These are phyloP conservation scores for Elaphomyces granulatus DNA, from an alignment of 495 filamentous ascomycete species.

Conservation along the genomic window DNA sequence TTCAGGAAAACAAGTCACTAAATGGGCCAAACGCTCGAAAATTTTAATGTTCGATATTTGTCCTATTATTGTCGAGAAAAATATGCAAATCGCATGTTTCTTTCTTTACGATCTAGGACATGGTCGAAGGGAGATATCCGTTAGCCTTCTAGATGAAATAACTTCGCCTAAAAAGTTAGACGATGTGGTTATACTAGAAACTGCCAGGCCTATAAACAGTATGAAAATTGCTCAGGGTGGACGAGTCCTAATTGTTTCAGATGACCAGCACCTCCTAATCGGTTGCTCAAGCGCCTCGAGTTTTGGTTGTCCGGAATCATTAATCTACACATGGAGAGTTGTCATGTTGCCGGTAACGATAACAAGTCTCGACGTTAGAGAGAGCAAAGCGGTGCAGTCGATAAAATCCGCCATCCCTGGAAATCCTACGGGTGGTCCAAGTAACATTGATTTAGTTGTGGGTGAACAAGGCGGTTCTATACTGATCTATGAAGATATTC, in stretches of 20 bases:
- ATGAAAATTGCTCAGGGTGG: slow-evolving; percentile 22
- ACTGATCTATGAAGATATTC: slow-evolving; percentile 59
- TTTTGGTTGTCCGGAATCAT: slow-evolving; percentile 6
- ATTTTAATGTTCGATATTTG: slow-evolving; percentile 14
- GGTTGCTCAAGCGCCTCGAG: slow-evolving; percentile 13
- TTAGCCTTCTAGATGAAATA: slow-evolving; percentile 10
- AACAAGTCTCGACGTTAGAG: slow-evolving; percentile 22
- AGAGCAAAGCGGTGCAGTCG: slow-evolving; percentile 5
- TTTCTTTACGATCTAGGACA: slow-evolving; percentile 16
- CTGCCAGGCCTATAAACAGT: slow-evolving; percentile 16
- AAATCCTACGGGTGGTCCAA: slow-evolving; percentile 12
- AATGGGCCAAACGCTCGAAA: slow-evolving; percentile 29
- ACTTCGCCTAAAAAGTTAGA: slow-evolving; percentile 8
- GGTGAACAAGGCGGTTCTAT: slow-evolving; percentile 64
- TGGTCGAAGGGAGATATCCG: slow-evolving; percentile 20
- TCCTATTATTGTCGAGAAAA: slow-evolving; percentile 5
- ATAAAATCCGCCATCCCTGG: slow-evolving; percentile 19
- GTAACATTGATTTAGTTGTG: slow-evolving; percentile 51
- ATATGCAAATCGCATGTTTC: slow-evolving; percentile 6
- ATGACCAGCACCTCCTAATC: slow-evolving; percentile 21
- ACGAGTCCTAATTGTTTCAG: slow-evolving; percentile 23
- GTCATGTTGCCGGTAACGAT: slow-evolving; percentile 21
- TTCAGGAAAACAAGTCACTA: slow-evolving; percentile 22
- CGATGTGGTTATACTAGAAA: slow-evolving; percentile 17
- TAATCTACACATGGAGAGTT: slow-evolving; percentile 39